Base-by-base conservation (phyloP, 2,329 filamentous ascomycete species). In the Fusarium avenaceum region DNA sequence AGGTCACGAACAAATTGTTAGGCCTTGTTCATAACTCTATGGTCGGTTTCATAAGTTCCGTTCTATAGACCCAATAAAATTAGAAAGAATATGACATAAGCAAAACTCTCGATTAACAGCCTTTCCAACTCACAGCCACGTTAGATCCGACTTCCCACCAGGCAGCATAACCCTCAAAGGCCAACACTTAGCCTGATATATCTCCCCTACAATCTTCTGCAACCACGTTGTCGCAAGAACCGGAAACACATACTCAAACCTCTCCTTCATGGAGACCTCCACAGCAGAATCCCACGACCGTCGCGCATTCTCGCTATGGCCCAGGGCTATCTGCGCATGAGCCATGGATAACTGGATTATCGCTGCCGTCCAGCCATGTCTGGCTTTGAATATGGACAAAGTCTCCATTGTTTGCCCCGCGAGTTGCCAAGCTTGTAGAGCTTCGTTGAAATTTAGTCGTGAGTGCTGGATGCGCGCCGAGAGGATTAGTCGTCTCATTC, bases 151-250 rank as follows among this genome's bases (percentile, higher is more conserved):
- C 13, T 65, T 74, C 1, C 75, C 76, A 0, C 72, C 72, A 0
- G 76, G 76, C n/a, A 77, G 56, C 72, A 77, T 78, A 33, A 78
- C 75, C 0, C 74, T 65, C n/a, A 78, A 68, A 1, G 72, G 67
- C 77, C 77, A 78, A 0, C 73, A 74, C 22, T 74, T 69, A 1
- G 45, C 26, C 24, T 63, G 49, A 39, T 76, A 69, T 4, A 77
- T 72, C 9, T 69, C 69, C 1, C 47, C 56, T 11, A 71, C 74
- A 38, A 78, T 67, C 49, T 66, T 71, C 2, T 58, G 63, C 11
- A 79, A 26, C 77, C 77, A 79, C 0, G 50, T 50, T 1, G 75
- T 79, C 1, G 75, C 72, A 14, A 78, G 53, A 0, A 74, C 57
- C 0, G 77, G 76, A 4, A 79, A 66, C 5, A 75, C 75, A 38